phyloP scores from a whole-genome alignment of 1,284 basidiomycete genomes.

The Marasmius tenuissimus region DNA sequence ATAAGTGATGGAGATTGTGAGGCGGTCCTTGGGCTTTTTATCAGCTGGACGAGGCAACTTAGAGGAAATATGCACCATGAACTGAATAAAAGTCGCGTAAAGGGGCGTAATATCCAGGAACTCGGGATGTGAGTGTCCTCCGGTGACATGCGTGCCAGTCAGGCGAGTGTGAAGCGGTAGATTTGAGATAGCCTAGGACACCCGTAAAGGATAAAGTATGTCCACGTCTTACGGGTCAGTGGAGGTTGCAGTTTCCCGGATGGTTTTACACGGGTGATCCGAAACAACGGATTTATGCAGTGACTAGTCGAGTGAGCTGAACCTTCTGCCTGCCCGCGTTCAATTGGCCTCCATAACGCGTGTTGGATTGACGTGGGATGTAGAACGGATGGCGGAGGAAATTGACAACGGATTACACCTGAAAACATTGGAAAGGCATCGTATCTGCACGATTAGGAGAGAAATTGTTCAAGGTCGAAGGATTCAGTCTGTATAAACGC shows the following conservation, averaged over 20 bases:
- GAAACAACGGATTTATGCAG: background rate
- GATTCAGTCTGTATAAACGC: no score
- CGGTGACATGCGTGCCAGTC: background rate
- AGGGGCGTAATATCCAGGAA: background rate
- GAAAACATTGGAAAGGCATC: no score
- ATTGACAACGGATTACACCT: background rate
- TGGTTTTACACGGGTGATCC: background rate
- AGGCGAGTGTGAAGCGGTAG: background rate
- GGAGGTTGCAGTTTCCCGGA: background rate
- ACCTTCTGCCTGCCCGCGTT: background rate
- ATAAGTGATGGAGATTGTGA: background rate
- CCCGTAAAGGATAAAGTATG: slow-evolving; percentile 2
- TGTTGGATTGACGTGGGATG: background rate
- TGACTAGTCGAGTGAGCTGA: background rate
- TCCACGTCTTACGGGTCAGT: background rate
- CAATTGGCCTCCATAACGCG: background rate
- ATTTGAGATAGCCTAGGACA: background rate
- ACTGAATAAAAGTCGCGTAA: background rate
- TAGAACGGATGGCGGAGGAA: background rate
- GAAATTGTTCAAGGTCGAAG: no score
- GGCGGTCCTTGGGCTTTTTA: background rate
- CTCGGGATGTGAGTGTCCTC: background rate
- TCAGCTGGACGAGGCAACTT: background rate
- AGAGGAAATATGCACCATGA: background rate
- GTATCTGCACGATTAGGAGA: no score